These are phyloP conservation scores for Ajuga chamaepitys DNA, from an alignment of 257 asterid genomes.

Conservation along the genomic window DNA sequence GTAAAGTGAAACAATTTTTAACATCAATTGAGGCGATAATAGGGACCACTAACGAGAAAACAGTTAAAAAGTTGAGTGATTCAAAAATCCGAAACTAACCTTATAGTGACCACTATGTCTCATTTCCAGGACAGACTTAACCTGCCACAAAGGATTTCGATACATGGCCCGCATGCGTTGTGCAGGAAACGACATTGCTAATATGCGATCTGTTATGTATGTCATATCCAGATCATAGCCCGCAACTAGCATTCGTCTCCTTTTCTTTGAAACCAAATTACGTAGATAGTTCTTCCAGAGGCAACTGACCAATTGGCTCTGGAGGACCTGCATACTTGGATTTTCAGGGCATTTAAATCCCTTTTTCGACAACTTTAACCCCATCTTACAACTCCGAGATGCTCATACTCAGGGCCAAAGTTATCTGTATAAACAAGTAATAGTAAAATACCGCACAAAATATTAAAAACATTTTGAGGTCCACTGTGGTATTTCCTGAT, in stretches of 20 bases:
- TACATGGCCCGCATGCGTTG: conserved; percentile 72
- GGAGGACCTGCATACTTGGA: conserved; percentile 14
- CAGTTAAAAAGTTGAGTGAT: too few species aligned
- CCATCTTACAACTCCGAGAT: conserved; percentile 36
- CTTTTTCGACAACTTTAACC: conserved; percentile 45
- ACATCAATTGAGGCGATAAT: too few species aligned
- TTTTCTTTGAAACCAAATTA: conserved; percentile 60
- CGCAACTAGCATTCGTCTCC: conserved; percentile 71
- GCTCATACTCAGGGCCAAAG: conserved; percentile 8
- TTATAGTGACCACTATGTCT: conserved; percentile 64
- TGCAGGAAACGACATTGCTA: conserved; percentile 85
- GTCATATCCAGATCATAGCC: conserved; percentile 91
- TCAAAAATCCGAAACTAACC: conserved; percentile 39
- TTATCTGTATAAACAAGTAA: conserved; percentile 3
- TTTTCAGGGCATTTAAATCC: conserved; percentile 18
- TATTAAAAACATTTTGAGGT: background rate
- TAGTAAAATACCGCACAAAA: background rate
- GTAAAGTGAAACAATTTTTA: too few species aligned
- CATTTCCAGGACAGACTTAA: conserved; percentile 67
- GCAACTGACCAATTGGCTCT: conserved; percentile 25
- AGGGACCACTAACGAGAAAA: too few species aligned
- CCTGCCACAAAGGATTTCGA: conserved; percentile 90
- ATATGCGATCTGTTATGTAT: conserved; percentile 54
- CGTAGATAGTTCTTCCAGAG: conserved; percentile 54
- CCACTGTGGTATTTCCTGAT: too few species aligned